Evolutionary conservation across 208 protist genomes (phyloP), one percentile per base, ranked within the genome.

Genomic region (Acanthamoeba triangularis): DNA sequence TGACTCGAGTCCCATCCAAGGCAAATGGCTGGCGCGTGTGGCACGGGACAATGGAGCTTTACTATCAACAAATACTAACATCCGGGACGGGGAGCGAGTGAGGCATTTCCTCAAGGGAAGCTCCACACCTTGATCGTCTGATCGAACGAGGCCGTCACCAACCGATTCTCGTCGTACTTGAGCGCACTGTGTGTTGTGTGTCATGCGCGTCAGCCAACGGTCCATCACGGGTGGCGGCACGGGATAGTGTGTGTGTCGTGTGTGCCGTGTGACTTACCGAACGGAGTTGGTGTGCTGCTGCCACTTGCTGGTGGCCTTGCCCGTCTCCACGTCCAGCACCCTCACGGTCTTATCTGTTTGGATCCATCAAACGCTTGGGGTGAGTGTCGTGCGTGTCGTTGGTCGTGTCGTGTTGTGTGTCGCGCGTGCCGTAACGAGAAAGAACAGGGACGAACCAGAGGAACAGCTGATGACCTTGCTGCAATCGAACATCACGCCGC

Each of bases 91-190:
- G 37, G 37, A 41, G 37, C 3, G n/a, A n/a, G 37, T 41, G 37
- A 41, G 37, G 37, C 37, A 3, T 41, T 41, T 23, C n/a, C 6
- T 82, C 74, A 82, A 20, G 74, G 74, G 37, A 90, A 90, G 41
- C 49, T 33, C 82, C 82, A 90, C 47, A 90, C 82, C 54, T 90
- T 90, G 82, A 90, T 90, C 16, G 82, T 90, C 54, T 59, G 47
- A 23, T 90, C 82, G 49, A 90, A 90, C 49, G 82, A 90, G n/a
- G 52, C 82, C 33, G 82, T 90, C 41, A 90, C 82, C 47, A 90
- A 41, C 3, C 52, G 47, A 47, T 90, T 65, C 37, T 90, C 82
- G 10, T 90, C 54, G n/a, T 67, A 90, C 54, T 90, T 59, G 52
- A 90, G 54, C 0, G 82, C 54, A 18, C 82, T 90, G 47, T 30